Percentiles rank a stretch among this genome's conserved stretches.
These are phyloP conservation scores for Aschersonia sp. DNA, from an alignment of 2,329 filamentous ascomycete genomes.

Conservation along the genomic window DNA sequence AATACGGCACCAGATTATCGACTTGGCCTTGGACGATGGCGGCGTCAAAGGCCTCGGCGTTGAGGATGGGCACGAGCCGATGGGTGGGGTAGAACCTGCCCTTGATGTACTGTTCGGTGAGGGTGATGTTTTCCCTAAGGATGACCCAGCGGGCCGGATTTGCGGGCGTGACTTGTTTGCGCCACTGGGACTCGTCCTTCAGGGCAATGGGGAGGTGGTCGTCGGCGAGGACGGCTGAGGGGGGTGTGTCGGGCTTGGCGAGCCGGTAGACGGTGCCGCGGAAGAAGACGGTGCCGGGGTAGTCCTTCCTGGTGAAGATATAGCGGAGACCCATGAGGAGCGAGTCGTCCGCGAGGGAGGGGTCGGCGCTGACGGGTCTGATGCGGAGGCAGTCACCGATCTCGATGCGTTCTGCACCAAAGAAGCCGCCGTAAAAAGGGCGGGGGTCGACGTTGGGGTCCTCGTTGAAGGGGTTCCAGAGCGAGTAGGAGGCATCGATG, in stretches of 20 bases:
- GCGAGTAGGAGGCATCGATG: conserved; percentile 32
- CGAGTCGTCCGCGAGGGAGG: conserved; percentile 16
- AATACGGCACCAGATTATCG: conserved; percentile 28
- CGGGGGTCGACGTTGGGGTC: conserved; percentile 17
- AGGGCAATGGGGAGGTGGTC: conserved; percentile 27
- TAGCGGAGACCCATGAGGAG: conserved; percentile 23
- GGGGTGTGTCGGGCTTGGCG: conserved; percentile 11
- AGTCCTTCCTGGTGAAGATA: conserved; percentile 22
- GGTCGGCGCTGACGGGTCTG: conserved; percentile 22
- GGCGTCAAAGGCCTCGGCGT: conserved; percentile 21
- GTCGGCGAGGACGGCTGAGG: conserved; percentile 15
- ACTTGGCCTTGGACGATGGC: conserved; percentile 23
- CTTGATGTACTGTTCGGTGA: conserved; percentile 32
- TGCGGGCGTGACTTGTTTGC: conserved; percentile 17
- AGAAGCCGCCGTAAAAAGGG: conserved; percentile 31
- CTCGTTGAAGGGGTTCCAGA: conserved; percentile 25
- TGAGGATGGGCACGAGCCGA: conserved; percentile 34
- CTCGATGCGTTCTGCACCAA: conserved; percentile 34
- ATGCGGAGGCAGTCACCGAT: conserved; percentile 34
- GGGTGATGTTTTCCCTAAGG: conserved; percentile 27
- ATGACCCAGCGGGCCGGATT: conserved; percentile 23
- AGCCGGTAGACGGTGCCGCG: conserved; percentile 24
- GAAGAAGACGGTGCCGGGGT: conserved; percentile 22
- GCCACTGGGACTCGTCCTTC: conserved; percentile 24
- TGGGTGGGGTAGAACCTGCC: conserved; percentile 46